phyloP scores from a whole-genome alignment of 768 basidiomycete species.

The Tricholoma terreum region DNA sequence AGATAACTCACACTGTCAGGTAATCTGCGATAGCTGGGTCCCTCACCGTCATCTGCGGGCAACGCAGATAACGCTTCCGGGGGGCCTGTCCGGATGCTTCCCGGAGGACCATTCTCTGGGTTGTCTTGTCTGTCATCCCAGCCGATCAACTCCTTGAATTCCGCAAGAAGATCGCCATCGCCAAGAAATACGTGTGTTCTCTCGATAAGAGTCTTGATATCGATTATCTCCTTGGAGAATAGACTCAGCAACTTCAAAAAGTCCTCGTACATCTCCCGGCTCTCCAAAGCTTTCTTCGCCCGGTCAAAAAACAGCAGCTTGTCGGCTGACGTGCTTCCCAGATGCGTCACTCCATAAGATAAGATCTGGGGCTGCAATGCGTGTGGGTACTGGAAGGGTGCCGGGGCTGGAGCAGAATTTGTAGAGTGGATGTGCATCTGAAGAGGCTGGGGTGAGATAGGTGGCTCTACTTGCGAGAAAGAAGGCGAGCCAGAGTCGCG shows the following conservation, averaged over 20 bases:
- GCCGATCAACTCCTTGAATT: constrained; percentile 85
- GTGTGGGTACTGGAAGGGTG: constrained; percentile 17
- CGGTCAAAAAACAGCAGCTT: constrained; percentile 94
- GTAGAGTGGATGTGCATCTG: constrained; percentile 28
- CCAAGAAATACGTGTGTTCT: constrained; percentile 80
- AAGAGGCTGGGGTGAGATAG: constrained; percentile 41
- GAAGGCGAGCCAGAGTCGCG: constrained; percentile 54
- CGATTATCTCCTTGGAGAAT: constrained; percentile 90
- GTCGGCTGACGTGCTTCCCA: constrained; percentile 47
- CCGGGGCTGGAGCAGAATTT: constrained; percentile 14
- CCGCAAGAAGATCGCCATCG: constrained; percentile 70
- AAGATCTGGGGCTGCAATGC: constrained; percentile 21
- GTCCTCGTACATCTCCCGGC: constrained; percentile 81
- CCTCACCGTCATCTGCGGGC: constrained; percentile 80
- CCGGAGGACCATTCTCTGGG: constrained; percentile 68
- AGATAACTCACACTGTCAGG: constrained; percentile 74
- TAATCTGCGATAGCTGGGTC: constrained; percentile 90
- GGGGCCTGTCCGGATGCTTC: constrained; percentile 72
- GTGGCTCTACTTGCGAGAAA: constrained; percentile 45
- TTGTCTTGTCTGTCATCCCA: constrained; percentile 67
- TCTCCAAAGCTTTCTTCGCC: constrained; percentile 77
- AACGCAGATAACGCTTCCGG: constrained; percentile 76
- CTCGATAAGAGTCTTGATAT: constrained; percentile 77
- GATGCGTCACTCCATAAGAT: constrained; percentile 29
- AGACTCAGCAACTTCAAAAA: constrained; percentile 91